Percentiles rank a stretch among this genome's conserved stretches.
Evolutionary conservation across 1,139 yeast genomes (phyloP).

Genomic region (Maudiozyma humilis): DNA sequence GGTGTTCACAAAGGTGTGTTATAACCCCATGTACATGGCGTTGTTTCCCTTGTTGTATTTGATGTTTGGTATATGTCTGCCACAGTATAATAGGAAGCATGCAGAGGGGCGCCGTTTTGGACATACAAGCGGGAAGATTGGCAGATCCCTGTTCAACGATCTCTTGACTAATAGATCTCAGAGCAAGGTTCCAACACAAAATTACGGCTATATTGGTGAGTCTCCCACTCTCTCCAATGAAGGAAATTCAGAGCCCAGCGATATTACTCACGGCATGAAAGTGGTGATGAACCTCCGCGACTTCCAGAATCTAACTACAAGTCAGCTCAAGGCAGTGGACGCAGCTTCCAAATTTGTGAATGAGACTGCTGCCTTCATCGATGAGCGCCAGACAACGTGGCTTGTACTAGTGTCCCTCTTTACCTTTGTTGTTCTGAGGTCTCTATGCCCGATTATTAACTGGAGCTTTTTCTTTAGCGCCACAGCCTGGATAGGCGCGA

Average conservation of each 20-base stretch:
- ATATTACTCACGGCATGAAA: slow-evolving; percentile 32
- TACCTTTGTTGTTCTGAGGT: slow-evolving; percentile 37
- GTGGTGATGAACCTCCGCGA: slow-evolving; percentile 37
- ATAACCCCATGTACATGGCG: slow-evolving; percentile 63
- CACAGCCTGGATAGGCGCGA: slow-evolving; percentile 47
- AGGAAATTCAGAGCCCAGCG: slow-evolving; percentile 7
- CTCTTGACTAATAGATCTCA: slow-evolving; percentile 11
- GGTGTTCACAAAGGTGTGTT: slow-evolving; percentile 49
- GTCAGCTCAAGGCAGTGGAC: slow-evolving; percentile 45
- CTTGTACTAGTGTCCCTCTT: slow-evolving; percentile 41
- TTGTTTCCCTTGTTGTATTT: slow-evolving; percentile 55
- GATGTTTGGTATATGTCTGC: slow-evolving; percentile 53
- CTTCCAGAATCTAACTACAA: slow-evolving; percentile 47
- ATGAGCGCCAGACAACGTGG: slow-evolving; percentile 59
- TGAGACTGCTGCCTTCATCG: slow-evolving; percentile 64
- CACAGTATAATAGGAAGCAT: slow-evolving; percentile 65
- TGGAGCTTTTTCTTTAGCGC: slow-evolving; percentile 51
- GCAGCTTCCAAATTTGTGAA: slow-evolving; percentile 47
- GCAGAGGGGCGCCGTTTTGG: slow-evolving; percentile 39
- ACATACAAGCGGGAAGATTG: slow-evolving; percentile 22
- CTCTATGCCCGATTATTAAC: slow-evolving; percentile 58
- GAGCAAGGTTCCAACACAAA: not conserved
- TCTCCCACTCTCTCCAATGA: not conserved
- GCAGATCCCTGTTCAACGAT: slow-evolving; percentile 45
- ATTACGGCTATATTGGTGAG: not conserved